Conservation (phyloP, 768 basidiomycete species). For the Mycena galopus region DNA sequence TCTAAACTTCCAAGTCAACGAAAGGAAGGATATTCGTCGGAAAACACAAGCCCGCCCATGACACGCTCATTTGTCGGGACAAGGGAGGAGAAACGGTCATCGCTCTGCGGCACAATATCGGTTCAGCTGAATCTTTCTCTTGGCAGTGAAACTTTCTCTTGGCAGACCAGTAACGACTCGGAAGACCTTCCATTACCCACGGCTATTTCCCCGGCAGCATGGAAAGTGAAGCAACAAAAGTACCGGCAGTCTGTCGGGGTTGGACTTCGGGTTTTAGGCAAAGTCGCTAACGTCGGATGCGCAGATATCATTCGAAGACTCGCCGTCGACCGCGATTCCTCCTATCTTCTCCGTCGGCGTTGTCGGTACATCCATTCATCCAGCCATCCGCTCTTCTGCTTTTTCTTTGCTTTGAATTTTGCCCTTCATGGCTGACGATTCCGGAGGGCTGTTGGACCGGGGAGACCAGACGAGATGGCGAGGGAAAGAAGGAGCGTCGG, state of each 20-base stretch:
- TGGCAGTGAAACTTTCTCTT: neutral
- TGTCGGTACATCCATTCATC: neutral
- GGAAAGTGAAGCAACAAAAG: too few species aligned
- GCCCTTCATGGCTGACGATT: neutral
- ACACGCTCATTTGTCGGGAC: constrained; percentile 2
- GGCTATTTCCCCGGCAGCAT: too few species aligned
- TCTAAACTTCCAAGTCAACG: neutral
- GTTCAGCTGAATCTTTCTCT: neutral
- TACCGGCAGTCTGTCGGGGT: too few species aligned
- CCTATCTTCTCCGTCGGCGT: neutral
- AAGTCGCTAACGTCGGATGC: too few species aligned
- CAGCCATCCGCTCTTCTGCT: neutral
- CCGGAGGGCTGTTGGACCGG: neutral
- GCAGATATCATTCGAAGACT: too few species aligned
- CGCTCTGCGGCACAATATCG: neutral
- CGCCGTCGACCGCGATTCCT: neutral
- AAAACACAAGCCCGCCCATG: neutral
- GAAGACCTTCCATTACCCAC: neutral
- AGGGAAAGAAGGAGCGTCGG: neutral
- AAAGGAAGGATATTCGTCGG: neutral
- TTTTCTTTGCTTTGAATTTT: neutral
- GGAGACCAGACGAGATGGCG: neutral
- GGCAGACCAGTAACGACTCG: neutral
- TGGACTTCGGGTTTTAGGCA: too few species aligned
- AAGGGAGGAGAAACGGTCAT: neutral